Conservation (phyloP, 257 asterid genomes). For the Cordia subcordata region DNA sequence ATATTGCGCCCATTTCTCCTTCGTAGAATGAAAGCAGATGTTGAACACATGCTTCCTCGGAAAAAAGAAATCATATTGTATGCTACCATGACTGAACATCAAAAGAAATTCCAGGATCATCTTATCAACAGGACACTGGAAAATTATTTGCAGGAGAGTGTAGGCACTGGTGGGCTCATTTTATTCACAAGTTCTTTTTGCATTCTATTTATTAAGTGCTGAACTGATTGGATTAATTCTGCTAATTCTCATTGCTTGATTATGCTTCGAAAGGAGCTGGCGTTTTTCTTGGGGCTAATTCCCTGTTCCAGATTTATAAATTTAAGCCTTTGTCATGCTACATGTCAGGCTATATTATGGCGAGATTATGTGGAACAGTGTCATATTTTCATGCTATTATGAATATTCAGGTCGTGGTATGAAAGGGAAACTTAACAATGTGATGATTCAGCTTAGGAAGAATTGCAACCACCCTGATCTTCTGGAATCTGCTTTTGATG, state of each 20-base stretch:
- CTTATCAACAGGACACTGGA: constrained; percentile 80
- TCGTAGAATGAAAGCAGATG: constrained; percentile 91
- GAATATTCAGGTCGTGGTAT: constrained; percentile 53
- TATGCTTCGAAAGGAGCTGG: no score
- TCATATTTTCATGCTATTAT: constrained; percentile 13
- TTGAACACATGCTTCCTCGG: constrained; percentile 82
- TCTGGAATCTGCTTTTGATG: constrained; percentile 76
- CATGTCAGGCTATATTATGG: no score
- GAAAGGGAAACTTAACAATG: constrained; percentile 73
- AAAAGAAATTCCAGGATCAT: constrained; percentile 83
- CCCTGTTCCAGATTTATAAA: no score
- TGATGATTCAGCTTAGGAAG: constrained; percentile 95
- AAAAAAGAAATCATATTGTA: constrained; percentile 91
- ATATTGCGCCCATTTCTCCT: constrained; percentile 93
- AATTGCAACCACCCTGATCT: constrained; percentile 98
- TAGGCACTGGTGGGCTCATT: constrained; percentile 37
- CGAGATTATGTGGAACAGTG: no score
- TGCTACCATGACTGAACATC: constrained; percentile 82
- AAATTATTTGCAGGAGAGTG: constrained; percentile 44
- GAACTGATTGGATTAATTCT: no score
- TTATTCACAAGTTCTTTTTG: not conserved
- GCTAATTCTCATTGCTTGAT: not conserved
- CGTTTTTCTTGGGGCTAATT: no score
- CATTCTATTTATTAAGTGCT: no score
- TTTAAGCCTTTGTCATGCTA: no score